Evolutionary conservation across 345 rosid species (phyloP), one percentile per base, ranked within the genome.

Genomic region (Turnera subulata): DNA sequence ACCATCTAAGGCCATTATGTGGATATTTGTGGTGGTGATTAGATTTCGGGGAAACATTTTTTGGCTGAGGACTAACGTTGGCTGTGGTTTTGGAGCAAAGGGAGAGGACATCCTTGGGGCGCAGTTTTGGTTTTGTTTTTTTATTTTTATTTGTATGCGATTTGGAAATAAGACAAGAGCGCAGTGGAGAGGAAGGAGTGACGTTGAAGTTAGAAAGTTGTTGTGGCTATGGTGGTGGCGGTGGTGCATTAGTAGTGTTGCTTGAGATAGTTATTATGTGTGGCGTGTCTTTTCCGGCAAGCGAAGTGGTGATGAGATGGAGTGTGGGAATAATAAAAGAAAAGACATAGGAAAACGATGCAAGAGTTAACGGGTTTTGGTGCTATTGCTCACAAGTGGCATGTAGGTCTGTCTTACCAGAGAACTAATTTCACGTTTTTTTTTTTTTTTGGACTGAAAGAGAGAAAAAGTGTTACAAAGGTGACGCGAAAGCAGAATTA

Each of bases 1-100:
- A 9, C 96, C 95, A 32, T 89, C 94, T n/a, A 90, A 61, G 48
- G 97, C 97, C 72, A 79, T 80, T 10, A 87, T 64, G 62, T 87
- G 93, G 63, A 87, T 61, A 25, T 42, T 50, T n/a, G 65, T 61
- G 17, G 43, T 24, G 24, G 44, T 29, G 6, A 44, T 26, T 40
- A n/a, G 17, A 14, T 16, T 25, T 0, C 22, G 48, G 1, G 65
- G 40, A 15, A 25, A 11, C 12, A 14, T 20, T 8, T 15, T 47
- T 32, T 5, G 29, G 55, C 13, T 3, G 40, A 13, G 11, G 55
- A 29, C 35, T 15, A 19, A 26, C 6, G 7, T 17, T 16, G 24
- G 61, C 11, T 50, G 7, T 1, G 59, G 32, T 15, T 14, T 17
- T 1, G 55, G 35, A 11, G 15, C 38, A 29, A 46, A 20, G 6